Conservation (phyloP, 2,329 filamentous ascomycete species). For the Trichoderma pleuroti region DNA sequence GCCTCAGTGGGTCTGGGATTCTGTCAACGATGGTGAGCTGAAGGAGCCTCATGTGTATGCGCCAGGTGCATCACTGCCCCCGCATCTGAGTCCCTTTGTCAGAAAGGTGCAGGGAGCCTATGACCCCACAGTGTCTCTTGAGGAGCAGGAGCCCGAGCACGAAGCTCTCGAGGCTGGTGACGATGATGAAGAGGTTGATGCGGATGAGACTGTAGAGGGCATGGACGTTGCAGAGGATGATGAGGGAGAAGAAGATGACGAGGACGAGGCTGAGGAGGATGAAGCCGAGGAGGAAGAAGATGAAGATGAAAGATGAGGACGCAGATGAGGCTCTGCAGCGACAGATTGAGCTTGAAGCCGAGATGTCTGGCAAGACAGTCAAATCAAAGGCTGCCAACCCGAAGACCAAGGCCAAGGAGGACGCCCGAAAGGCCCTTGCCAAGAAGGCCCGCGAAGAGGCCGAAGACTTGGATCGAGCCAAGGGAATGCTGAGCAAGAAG, state of each 20-base stretch:
- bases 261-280: constrained; percentile 47
- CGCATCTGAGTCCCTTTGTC: constrained; percentile 94
- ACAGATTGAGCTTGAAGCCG: constrained; percentile 88
- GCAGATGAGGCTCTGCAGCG: constrained; percentile 65
- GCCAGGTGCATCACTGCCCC: constrained; percentile 83
- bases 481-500: constrained; percentile 98
- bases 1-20: constrained; percentile 99
- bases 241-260: constrained; percentile 57
- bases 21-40: constrained; percentile 85
- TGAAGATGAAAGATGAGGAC: constrained; percentile 39
- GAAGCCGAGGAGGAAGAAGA: constrained; percentile 44
- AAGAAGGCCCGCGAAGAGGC: constrained; percentile 72
- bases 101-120: constrained; percentile 83
- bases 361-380: constrained; percentile 68
- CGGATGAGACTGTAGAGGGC: constrained; percentile 44
- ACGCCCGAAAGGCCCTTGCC: constrained; percentile 64
- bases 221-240: constrained; percentile 51
- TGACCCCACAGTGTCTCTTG: constrained; percentile 81
- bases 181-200: constrained; percentile 46
- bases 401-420: constrained; percentile 63
- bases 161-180: constrained; percentile 73
- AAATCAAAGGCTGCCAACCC: constrained; percentile 45
- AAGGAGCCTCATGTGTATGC: constrained; percentile 84
- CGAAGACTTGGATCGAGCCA: constrained; percentile 86
- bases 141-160: constrained; percentile 81